These are phyloP conservation scores for Hypocreales sp. DNA, from an alignment of 2,329 filamentous ascomycete species.

Conservation along the genomic window DNA sequence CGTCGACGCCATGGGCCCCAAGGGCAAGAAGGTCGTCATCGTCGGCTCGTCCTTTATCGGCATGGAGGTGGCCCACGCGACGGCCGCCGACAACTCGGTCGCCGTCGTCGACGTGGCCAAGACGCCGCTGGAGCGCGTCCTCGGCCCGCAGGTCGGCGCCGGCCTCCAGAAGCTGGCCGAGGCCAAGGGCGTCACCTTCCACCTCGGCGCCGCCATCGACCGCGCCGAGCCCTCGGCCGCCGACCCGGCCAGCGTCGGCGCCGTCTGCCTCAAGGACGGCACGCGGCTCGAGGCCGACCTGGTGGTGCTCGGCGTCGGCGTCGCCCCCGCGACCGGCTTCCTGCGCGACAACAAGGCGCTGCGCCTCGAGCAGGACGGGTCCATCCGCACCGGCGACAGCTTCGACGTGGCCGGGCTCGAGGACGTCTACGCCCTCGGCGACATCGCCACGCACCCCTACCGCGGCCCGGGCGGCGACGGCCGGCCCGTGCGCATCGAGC, in stretches of 20 bases:
- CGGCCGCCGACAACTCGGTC: slow-evolving; percentile 64
- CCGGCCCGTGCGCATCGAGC: slow-evolving; percentile 69
- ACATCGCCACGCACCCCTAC: slow-evolving; percentile 93
- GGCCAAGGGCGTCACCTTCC: slow-evolving; percentile 78
- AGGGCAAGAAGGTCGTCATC: slow-evolving; percentile 82
- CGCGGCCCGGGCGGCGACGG: slow-evolving; percentile 73
- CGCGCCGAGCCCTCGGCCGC: slow-evolving; percentile 60
- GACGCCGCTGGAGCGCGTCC: slow-evolving; percentile 69
- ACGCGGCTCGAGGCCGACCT: slow-evolving; percentile 74
- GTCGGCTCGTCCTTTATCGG: slow-evolving; percentile 94
- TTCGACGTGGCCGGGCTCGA: slow-evolving; percentile 63
- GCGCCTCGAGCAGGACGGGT: slow-evolving; percentile 69
- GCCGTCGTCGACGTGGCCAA: slow-evolving; percentile 81
- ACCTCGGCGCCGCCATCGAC: slow-evolving; percentile 66
- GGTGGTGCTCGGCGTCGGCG: slow-evolving; percentile 82
- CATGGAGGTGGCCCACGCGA: slow-evolving; percentile 89
- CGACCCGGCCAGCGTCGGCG: slow-evolving; percentile 58
- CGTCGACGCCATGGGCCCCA: slow-evolving; percentile 60
- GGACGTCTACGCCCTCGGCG: slow-evolving; percentile 84
- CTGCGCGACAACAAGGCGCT: slow-evolving; percentile 57
- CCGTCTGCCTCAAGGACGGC: slow-evolving; percentile 72
- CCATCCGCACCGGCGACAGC: slow-evolving; percentile 62
- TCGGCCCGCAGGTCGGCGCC: slow-evolving; percentile 66
- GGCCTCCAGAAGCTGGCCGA: slow-evolving; percentile 70
- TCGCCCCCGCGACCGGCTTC: slow-evolving; percentile 72